Percentiles rank a stretch among this genome's conserved stretches.
Conservation (phyloP, 345 rosid genomes). For the Arabis hirsuta region DNA sequence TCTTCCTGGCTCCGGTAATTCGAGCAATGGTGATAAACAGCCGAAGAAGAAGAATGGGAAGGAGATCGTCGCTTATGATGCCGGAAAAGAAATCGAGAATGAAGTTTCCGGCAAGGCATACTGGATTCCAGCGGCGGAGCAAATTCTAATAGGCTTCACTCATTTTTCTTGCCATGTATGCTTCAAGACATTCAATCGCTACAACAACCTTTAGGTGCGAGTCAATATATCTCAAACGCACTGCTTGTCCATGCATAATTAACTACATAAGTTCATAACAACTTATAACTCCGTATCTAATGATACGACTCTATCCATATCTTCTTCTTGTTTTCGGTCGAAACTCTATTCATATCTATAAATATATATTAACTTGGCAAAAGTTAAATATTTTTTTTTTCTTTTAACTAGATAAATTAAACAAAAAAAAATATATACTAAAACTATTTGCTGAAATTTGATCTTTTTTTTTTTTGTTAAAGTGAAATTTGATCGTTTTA, state of each 20-base stretch:
- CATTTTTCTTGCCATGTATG: conserved; percentile 86
- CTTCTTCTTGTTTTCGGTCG: too few species aligned
- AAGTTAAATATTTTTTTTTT: not conserved
- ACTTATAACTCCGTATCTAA: not conserved
- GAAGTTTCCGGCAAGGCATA: conserved; percentile 48
- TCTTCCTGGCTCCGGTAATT: conserved; percentile 54
- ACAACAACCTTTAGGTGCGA: conserved; percentile 91
- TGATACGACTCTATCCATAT: not conserved
- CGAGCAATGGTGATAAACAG: conserved; percentile 17
- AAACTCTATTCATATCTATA: not conserved
- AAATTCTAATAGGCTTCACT: conserved; percentile 76
- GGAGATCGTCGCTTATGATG: conserved; percentile 30
- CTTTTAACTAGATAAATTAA: not conserved
- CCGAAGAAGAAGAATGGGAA: conserved; percentile 35
- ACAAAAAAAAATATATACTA: too few species aligned
- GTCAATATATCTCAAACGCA: conserved; percentile 1
- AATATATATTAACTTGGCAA: not conserved
- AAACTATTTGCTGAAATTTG: not conserved
- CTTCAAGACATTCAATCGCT: conserved; percentile 90
- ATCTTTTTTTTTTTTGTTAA: not conserved
- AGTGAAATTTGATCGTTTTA: not conserved
- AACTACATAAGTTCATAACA: not conserved
- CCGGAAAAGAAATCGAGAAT: conserved; percentile 26
- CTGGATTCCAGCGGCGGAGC: conserved; percentile 87
- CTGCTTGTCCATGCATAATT: conserved; percentile 26